These are phyloP conservation scores for Lagenidium giganteum DNA, from an alignment of 352 stramenopile species.

Conservation along the genomic window DNA sequence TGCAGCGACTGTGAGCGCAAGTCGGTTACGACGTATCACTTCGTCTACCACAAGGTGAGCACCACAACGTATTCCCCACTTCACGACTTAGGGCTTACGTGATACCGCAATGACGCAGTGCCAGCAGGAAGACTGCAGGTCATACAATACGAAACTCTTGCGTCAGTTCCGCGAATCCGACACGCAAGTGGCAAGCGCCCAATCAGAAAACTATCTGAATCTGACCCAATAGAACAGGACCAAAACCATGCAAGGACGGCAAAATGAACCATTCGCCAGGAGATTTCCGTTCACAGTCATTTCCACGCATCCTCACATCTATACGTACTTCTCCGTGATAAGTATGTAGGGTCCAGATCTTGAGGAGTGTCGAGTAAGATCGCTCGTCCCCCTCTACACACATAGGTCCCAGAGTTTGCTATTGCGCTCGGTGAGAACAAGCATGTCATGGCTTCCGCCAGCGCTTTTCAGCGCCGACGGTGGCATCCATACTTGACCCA, in stretches of 20 bases:
- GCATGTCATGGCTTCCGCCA: constrained; percentile 17
- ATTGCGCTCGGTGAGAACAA: constrained; percentile 42
- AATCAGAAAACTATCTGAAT: constrained; percentile 28
- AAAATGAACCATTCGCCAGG: too few relatives aligned
- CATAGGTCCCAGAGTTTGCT: constrained; percentile 51
- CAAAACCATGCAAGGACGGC: background rate
- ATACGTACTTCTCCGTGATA: background rate
- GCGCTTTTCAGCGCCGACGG: constrained; percentile 23
- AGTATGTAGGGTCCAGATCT: constrained; percentile 73
- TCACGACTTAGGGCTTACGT: background rate
- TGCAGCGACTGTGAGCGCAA: constrained; percentile 86
- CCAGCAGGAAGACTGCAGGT: constrained; percentile 69
- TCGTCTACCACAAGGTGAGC: constrained; percentile 83
- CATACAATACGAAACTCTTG: constrained; percentile 85
- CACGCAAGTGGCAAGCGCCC: constrained; percentile 24
- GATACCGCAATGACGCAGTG: constrained; percentile 30
- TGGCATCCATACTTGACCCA: constrained; percentile 11
- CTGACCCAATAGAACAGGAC: constrained; percentile 21
- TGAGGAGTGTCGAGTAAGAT: constrained; percentile 58
- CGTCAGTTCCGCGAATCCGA: constrained; percentile 61
- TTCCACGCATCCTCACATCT: background rate
- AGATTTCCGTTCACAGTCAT: background rate
- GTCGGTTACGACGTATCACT: constrained; percentile 80
- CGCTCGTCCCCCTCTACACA: constrained; percentile 74
- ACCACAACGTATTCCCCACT: background rate